Conservation (phyloP, 352 stramenopile genomes). For the Globisporangium cederbergense region DNA sequence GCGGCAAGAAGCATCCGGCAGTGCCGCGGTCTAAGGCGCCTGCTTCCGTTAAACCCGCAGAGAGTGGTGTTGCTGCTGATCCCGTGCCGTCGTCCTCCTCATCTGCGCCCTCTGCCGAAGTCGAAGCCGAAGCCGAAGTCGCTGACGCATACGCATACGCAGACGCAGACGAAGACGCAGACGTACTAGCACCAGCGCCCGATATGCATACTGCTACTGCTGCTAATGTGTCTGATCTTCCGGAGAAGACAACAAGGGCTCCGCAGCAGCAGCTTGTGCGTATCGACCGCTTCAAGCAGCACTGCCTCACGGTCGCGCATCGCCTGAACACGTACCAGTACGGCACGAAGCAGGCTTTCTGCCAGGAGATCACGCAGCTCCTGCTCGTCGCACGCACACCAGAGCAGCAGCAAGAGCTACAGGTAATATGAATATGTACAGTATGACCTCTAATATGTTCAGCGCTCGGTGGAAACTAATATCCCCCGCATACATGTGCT, state of each 20-base stretch:
- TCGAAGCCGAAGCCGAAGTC: too few species aligned
- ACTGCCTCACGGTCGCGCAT: conserved; percentile 38
- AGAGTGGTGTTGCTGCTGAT: not conserved
- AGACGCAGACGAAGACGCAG: not conserved
- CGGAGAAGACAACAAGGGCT: not conserved
- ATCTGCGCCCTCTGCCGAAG: not conserved
- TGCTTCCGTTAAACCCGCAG: not conserved
- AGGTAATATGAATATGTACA: conserved; percentile 4
- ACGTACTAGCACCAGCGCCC: not conserved
- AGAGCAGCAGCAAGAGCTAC: conserved; percentile 25
- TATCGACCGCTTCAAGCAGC: conserved; percentile 21
- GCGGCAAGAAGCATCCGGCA: not conserved
- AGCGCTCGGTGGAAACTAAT: not conserved
- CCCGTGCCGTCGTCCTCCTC: not conserved
- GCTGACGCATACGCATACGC: too few species aligned
- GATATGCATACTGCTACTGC: not conserved
- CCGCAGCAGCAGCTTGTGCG: conserved; percentile 6
- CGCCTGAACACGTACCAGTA: conserved; percentile 69
- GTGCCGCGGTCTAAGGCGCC: not conserved
- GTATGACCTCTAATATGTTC: too few species aligned
- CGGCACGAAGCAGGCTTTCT: conserved; percentile 44
- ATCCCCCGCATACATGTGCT: not conserved
- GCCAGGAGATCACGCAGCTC: conserved; percentile 47
- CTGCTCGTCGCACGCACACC: conserved; percentile 21
- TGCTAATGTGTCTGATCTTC: not conserved